Evolutionary conservation across 768 basidiomycete species (phyloP).

Genomic region (Lentinus tigrinus): DNA sequence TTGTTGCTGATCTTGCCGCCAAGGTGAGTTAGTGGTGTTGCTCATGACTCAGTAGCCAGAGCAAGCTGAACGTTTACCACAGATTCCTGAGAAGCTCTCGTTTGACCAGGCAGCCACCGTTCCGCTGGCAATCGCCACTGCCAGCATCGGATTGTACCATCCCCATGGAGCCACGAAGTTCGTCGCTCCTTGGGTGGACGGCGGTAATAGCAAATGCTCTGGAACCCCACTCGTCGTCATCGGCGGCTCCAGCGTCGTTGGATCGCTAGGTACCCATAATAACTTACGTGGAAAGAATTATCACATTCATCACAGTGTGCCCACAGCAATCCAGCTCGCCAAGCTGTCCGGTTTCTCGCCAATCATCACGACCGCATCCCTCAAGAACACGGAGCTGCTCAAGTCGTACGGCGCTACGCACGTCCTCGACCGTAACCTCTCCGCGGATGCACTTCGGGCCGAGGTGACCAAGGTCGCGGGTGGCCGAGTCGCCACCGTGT

Average conservation of each 20-base stretch:
- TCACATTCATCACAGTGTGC: background rate
- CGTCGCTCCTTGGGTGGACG: slow-evolving; percentile 25
- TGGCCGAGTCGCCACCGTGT: slow-evolving; percentile 18
- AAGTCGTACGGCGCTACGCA: slow-evolving; percentile 24
- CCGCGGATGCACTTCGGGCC: background rate
- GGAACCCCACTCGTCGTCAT: slow-evolving; percentile 28
- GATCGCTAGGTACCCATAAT: slow-evolving; percentile 19
- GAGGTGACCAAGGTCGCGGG: slow-evolving; percentile 19
- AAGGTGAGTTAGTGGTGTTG: slow-evolving; percentile 27
- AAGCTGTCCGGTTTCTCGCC: slow-evolving; percentile 28
- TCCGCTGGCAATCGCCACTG: slow-evolving; percentile 9
- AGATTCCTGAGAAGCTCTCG: slow-evolving; percentile 9
- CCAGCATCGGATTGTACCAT: slow-evolving; percentile 13
- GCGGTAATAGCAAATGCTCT: slow-evolving; percentile 29
- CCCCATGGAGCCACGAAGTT: slow-evolving; percentile 20
- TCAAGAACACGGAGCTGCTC: slow-evolving; percentile 19
- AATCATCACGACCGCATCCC: slow-evolving; percentile 30
- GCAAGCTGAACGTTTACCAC: slow-evolving; percentile 14
- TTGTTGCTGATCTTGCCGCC: slow-evolving; percentile 6
- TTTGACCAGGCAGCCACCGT: slow-evolving; percentile 12
- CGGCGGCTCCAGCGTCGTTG: slow-evolving; percentile 23
- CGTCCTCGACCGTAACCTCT: slow-evolving; percentile 24
- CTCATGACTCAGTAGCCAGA: too few species aligned
- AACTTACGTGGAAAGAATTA: background rate
- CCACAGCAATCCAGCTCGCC: slow-evolving; percentile 24